Percentiles rank a stretch among this genome's conserved stretches.
Evolutionary conservation across 345 rosid species (phyloP).

Genomic region (Euphorbia tirucalli): DNA sequence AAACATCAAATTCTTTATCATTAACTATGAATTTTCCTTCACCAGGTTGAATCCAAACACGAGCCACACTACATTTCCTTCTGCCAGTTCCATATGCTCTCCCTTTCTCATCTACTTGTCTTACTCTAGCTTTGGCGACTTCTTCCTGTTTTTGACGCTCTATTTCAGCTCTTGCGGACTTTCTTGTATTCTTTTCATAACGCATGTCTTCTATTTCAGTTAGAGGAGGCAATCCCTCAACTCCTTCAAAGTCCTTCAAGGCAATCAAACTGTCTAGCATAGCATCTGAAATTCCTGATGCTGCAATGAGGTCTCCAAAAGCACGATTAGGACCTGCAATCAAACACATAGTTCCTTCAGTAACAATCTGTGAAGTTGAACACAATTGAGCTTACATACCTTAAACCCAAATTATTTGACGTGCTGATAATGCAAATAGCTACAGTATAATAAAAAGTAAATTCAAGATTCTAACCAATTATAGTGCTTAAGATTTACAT

Average conservation of each 20-base stretch:
- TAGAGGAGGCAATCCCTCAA: slow-evolving; percentile 86
- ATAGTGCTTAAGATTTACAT: neutral
- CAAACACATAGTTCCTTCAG: slow-evolving; percentile 8
- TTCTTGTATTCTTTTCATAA: slow-evolving; percentile 62
- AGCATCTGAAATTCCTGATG: slow-evolving; percentile 87
- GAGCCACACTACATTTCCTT: slow-evolving; percentile 90
- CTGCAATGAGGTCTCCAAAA: slow-evolving; percentile 87
- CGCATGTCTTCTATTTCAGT: slow-evolving; percentile 73
- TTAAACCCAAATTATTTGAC: neutral
- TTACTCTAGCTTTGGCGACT: slow-evolving; percentile 73
- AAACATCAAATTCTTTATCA: slow-evolving; percentile 80
- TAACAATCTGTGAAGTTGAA: neutral
- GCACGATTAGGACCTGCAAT: slow-evolving; percentile 80
- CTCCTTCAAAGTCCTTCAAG: slow-evolving; percentile 72
- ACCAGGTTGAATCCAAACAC: slow-evolving; percentile 92
- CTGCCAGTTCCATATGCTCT: slow-evolving; percentile 98
- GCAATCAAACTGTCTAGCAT: slow-evolving; percentile 95
- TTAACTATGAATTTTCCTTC: slow-evolving; percentile 73
- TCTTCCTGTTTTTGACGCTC: slow-evolving; percentile 92
- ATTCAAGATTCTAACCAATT: neutral
- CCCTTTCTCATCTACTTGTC: slow-evolving; percentile 80
- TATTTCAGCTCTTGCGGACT: slow-evolving; percentile 69
- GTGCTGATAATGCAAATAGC: neutral
- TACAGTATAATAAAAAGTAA: neutral
- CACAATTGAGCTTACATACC: neutral